Percentiles rank a stretch among this genome's conserved stretches.
Evolutionary conservation across 495 filamentous ascomycete species (phyloP).

Genomic region (Paragyromitra xinjiangensis): DNA sequence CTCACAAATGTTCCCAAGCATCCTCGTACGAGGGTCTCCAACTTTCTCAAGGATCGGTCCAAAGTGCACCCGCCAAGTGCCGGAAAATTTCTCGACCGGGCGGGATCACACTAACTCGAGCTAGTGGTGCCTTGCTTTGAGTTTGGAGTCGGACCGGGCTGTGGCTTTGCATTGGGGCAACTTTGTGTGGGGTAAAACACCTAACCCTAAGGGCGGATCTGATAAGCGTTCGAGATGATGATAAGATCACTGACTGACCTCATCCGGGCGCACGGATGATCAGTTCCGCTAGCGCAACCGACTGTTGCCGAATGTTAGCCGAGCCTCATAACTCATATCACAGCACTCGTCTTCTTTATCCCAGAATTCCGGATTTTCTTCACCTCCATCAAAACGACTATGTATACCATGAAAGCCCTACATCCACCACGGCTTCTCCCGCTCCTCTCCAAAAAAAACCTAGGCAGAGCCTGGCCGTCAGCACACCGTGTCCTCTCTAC

Average conservation of each 20-base stretch:
- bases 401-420: conserved; percentile 25
- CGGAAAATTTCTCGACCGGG: too few relatives aligned
- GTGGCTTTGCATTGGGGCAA: too few relatives aligned
- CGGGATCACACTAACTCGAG: too few relatives aligned
- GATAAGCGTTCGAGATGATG: neutral
- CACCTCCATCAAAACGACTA: neutral
- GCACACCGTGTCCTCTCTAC: conserved; percentile 11
- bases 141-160: too few relatives aligned
- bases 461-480: conserved; percentile 7
- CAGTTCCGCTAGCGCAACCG: conserved; percentile 13
- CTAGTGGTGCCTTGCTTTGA: too few relatives aligned
- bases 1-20: too few relatives aligned
- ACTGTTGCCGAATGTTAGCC: conserved; percentile 18
- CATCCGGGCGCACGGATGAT: neutral
- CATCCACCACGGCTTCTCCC: conserved; percentile 24
- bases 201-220: neutral
- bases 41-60: too few relatives aligned
- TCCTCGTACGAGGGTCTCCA: too few relatives aligned
- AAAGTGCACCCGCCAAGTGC: too few relatives aligned
- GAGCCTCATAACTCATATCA: conserved; percentile 19
- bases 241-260: neutral
- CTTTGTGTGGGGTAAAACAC: too few relatives aligned
- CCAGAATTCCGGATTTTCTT: neutral
- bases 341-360: conserved; percentile 23
- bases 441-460: conserved; percentile 5